Conservation (phyloP, 495 filamentous ascomycete genomes). For the Aspergillus leporis region DNA sequence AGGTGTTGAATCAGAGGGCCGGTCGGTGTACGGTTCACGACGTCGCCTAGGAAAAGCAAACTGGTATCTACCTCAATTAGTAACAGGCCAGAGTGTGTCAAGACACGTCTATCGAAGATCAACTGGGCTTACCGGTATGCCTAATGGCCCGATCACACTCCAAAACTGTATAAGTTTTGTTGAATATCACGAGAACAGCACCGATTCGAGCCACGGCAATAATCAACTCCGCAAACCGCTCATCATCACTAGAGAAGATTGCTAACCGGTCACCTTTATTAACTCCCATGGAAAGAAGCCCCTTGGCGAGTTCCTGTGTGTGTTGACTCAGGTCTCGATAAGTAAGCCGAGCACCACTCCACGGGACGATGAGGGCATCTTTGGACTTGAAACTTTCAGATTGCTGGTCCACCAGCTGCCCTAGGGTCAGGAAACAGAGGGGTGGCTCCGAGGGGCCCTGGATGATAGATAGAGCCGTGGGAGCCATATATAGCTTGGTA, state of each 20-base stretch:
- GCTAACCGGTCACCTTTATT: constrained; percentile 3
- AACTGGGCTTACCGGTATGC: constrained; percentile 40
- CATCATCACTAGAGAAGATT: constrained; percentile 58
- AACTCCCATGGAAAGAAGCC: constrained; percentile 4
- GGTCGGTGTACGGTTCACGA: not conserved
- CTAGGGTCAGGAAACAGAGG: not conserved
- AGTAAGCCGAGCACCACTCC: not conserved
- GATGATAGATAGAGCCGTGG: constrained; percentile 2
- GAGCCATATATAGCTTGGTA: not conserved
- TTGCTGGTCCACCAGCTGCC: not conserved
- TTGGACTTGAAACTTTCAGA: not conserved
- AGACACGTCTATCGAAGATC: not conserved
- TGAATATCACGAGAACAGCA: constrained; percentile 55
- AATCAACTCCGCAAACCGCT: constrained; percentile 55
- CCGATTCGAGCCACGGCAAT: constrained; percentile 56
- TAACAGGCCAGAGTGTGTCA: not conserved
- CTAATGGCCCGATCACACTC: constrained; percentile 51
- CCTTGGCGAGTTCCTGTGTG: not conserved
- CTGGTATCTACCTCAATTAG: not conserved
- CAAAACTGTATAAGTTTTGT: constrained; percentile 56
- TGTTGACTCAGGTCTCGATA: not conserved
- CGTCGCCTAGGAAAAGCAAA: not conserved
- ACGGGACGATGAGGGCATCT: not conserved
- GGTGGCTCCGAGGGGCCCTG: not conserved
- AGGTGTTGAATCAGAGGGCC: not conserved